These are phyloP conservation scores for Cryptococcus amylolentus DNA, from an alignment of 1,284 basidiomycete genomes.

Conservation along the genomic window DNA sequence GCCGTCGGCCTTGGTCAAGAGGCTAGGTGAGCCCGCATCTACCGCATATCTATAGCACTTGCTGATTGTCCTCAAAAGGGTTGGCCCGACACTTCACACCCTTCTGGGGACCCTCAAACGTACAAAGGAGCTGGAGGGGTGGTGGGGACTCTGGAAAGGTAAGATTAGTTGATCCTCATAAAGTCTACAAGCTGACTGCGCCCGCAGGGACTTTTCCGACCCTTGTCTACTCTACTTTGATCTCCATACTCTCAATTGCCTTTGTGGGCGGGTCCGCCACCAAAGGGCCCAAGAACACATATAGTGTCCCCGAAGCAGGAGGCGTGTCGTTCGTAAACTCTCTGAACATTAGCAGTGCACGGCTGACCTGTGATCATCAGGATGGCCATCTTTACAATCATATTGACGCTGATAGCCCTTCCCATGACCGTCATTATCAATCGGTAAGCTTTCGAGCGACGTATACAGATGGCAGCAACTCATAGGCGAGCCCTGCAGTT, in stretches of 20 bases:
- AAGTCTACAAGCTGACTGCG: slow-evolving; percentile 2
- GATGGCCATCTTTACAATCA: slow-evolving; percentile 46
- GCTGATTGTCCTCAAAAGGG: slow-evolving; percentile 21
- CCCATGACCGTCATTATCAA: slow-evolving; percentile 75
- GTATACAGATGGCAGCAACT: too few relatives aligned
- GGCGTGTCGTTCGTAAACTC: slow-evolving; percentile 55
- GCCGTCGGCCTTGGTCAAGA: slow-evolving; percentile 70
- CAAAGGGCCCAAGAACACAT: slow-evolving; percentile 55
- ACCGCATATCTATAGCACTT: too few relatives aligned
- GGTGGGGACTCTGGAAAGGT: slow-evolving; percentile 81
- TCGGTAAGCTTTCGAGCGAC: slow-evolving; percentile 54
- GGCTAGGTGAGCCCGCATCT: slow-evolving; percentile 26
- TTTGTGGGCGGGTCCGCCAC: slow-evolving; percentile 44
- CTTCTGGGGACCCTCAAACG: slow-evolving; percentile 61
- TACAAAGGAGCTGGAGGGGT: slow-evolving; percentile 75
- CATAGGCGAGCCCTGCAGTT: slow-evolving; percentile 50
- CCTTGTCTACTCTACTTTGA: slow-evolving; percentile 59
- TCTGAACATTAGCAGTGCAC: not conserved
- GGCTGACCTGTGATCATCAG: slow-evolving; percentile 10
- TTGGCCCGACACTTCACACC: slow-evolving; percentile 49
- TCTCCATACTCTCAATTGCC: slow-evolving; percentile 44
- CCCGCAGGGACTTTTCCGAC: slow-evolving; percentile 63
- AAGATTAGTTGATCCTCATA: slow-evolving; percentile 36
- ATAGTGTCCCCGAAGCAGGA: slow-evolving; percentile 67
- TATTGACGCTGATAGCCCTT: slow-evolving; percentile 71